Base-by-base conservation (phyloP, 129 eudicot species). In the Ambrosia trifida region DNA sequence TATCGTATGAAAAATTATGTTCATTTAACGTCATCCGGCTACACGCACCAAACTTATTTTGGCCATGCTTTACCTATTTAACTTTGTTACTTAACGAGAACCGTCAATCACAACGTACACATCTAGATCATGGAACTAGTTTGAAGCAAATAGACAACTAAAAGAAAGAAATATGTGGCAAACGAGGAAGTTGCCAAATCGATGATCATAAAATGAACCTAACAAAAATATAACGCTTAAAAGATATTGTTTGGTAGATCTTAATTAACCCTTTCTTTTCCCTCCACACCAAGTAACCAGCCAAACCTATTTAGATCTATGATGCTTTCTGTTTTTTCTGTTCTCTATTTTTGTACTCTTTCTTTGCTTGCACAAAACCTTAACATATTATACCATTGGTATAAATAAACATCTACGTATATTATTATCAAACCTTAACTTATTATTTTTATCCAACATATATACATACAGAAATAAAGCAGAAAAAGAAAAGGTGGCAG, bases 301-400 rank as follows among this genome's bases (percentile, higher is more conserved):
- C 28, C 28, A 24, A 24, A 24, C 28, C 40, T 17, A 16, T 31
- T 70, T 40, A 45, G 11, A 13, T 32, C 32, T 60, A 60, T 11
- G 7, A 51, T 60, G 68, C 56, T 61, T 68, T 68, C 10, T 44
- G 53, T 76, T 67, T 24, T 24, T 24, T 24, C 28, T 24, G 28
- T 24, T 24, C n/a, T 16, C n/a, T 16, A 40, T 66, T 28, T 64
- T 51, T 30, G 19, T 17, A 13, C 18, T 35, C 46, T 53, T 18
- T 70, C 72, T 52, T 77, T 77, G 2, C 81, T 40, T 70, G 76
- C 41, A 64, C 67, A 50, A 11, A 62, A 77, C 59, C 72, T 63
- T 53, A 17, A 62, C 67, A 19, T 17, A 19, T 13, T 17, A 19
- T 13, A 63, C 72, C 57, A 45, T 70, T 30, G 4, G 43, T 70